Evolutionary conservation across 306 rosid species (phyloP).

Genomic region (Styphnolobium japonicum): DNA sequence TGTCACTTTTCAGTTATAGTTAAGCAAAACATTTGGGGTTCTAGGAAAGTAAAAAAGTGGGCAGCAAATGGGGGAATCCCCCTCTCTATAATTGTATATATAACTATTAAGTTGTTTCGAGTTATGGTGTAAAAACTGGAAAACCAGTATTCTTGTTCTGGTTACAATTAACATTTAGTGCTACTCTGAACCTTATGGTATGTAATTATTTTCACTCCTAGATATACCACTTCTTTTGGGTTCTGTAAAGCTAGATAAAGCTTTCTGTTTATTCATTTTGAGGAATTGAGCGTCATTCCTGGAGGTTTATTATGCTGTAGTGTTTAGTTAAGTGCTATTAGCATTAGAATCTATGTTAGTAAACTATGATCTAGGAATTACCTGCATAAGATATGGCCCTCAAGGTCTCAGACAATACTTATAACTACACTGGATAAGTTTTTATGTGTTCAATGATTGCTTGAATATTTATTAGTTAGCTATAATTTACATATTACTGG

Average conservation of each 20-base stretch:
- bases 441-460: neutral
- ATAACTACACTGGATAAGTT: neutral
- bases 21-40: neutral
- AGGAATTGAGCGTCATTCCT: neutral
- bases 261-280: neutral
- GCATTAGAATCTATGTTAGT: neutral
- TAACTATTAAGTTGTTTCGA: neutral
- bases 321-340: neutral
- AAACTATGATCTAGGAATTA: constrained; percentile 6
- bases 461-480: constrained; percentile 12
- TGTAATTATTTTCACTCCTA: neutral
- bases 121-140: neutral
- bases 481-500: neutral
- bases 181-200: neutral
- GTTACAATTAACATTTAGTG: neutral
- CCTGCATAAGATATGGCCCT: neutral
- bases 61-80: neutral
- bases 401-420: neutral
- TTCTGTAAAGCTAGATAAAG: neutral
- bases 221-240: neutral
- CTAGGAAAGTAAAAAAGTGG: neutral
- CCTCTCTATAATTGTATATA: neutral
- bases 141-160: neutral
- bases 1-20: neutral
- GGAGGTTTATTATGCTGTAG: neutral